Conservation (phyloP, 352 stramenopile genomes). For the Phytophthora ramorum region DNA sequence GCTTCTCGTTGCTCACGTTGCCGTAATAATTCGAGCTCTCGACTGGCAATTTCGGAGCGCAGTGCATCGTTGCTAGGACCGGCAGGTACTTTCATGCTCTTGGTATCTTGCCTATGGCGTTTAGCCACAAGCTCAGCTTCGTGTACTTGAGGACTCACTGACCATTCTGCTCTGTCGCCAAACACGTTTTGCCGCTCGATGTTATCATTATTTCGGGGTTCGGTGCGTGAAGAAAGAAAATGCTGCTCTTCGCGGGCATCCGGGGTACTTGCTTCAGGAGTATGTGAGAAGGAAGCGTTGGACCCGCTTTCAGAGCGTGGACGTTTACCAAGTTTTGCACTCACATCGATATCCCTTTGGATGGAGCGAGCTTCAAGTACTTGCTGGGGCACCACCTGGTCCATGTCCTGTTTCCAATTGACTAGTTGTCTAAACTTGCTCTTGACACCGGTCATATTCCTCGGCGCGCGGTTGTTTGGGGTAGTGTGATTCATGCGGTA, state of each 20-base stretch:
- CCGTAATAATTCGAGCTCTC: slow-evolving; percentile 37
- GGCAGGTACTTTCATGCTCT: neutral
- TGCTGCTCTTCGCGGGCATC: slow-evolving; percentile 10
- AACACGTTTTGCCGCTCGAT: slow-evolving; percentile 17
- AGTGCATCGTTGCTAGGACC: slow-evolving; percentile 14
- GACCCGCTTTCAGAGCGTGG: slow-evolving; percentile 17
- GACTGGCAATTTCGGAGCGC: slow-evolving; percentile 35
- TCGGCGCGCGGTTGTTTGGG: slow-evolving; percentile 35
- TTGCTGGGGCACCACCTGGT: slow-evolving; percentile 16
- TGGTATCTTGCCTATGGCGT: slow-evolving; percentile 10
- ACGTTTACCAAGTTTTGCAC: slow-evolving; percentile 16
- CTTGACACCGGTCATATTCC: slow-evolving; percentile 35
- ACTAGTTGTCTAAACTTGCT: slow-evolving; percentile 49
- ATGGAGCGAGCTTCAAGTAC: slow-evolving; percentile 41
- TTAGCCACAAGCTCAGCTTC: slow-evolving; percentile 21
- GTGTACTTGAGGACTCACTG: slow-evolving; percentile 10
- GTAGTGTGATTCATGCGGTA: slow-evolving; percentile 37
- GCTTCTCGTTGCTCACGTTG: slow-evolving; percentile 41
- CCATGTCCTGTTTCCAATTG: slow-evolving; percentile 31
- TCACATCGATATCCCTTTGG: slow-evolving; percentile 30
- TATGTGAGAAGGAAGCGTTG: slow-evolving; percentile 9
- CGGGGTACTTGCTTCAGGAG: slow-evolving; percentile 7
- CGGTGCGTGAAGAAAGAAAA: slow-evolving; percentile 3
- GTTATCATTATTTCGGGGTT: slow-evolving; percentile 25
- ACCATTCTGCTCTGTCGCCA: slow-evolving; percentile 4